Base-by-base conservation (phyloP, 345 rosid species). In the Euphorbia lathyris region DNA sequence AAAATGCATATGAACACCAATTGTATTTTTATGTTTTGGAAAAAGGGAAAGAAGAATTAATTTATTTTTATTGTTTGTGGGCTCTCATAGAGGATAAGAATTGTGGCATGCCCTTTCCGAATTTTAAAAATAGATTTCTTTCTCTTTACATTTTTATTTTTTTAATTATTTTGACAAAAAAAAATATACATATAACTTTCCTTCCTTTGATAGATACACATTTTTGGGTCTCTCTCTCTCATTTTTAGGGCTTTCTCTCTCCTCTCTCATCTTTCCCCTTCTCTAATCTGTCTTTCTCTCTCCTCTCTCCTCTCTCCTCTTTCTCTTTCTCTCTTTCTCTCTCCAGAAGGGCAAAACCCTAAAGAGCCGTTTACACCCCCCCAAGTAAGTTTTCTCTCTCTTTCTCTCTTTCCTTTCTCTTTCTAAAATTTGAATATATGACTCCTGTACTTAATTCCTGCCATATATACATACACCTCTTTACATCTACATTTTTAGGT, bases 381-480 rank as follows among this genome's bases (percentile, higher is more conserved):
- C 88, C 80, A 84, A 83, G 98, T 92, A 88, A 88, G 97, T 87
- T 90, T 80, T 88, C 90, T 87, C 96, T 90, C 88, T 84, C 92
- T 84, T 83, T 63, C 76, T 76, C 82, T 77, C 60, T 71, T 48
- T 71, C 64, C 74, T 68, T 74, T 85, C 77, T 84, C 74, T 78
- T 82, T 84, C 75, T 64, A 72, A 74, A 67, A 48, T 86, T 92
- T 88, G 85, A 81, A 85, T 86, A 82, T 80, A 80, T 82, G 86
- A 85, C 88, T 71, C 79, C 81, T 75, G 76, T 77, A 82, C 86
- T 69, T 77, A 68, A 66, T 47, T 59, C 68, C 60, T 76, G 34
- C 76, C 84, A 30, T 71, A 9, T 78, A 42, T 77, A 8, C 32
- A 26, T 32, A 38, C 51, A n/a, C 65, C 0, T 51, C 25, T 52